Percentiles rank a stretch among this genome's conserved stretches.
Conservation (phyloP, 345 rosid species). For the Populus ilicifolia region DNA sequence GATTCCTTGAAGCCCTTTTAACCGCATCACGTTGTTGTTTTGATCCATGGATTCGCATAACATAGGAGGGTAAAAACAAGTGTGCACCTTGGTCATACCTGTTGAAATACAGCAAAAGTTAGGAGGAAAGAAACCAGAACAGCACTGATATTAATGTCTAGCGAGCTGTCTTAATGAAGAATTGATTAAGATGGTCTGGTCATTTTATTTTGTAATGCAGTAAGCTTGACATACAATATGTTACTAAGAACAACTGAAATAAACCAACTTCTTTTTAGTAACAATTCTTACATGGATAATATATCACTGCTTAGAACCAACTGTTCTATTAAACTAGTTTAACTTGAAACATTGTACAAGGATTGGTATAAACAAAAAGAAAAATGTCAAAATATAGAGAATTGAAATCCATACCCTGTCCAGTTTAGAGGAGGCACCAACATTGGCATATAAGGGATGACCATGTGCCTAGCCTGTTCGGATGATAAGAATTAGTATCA, state of each 20-base stretch:
- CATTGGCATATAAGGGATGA: slow-evolving; percentile 99
- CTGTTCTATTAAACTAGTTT: neutral
- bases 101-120: slow-evolving; percentile 6
- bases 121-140: neutral
- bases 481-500: slow-evolving; percentile 21
- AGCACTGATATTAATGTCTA: neutral
- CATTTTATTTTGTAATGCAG: neutral
- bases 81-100: slow-evolving; percentile 90
- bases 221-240: neutral
- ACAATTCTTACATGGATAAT: neutral
- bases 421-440: slow-evolving; percentile 84
- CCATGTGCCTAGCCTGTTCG: slow-evolving; percentile 93
- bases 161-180: neutral
- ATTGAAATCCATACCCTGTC: slow-evolving; percentile 68
- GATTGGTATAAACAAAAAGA: neutral
- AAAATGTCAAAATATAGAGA: slow-evolving; percentile 12
- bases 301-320: neutral
- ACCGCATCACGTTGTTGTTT: slow-evolving; percentile 65
- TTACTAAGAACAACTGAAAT: neutral
- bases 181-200: neutral
- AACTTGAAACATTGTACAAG: neutral
- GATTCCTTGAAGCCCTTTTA: slow-evolving; percentile 55
- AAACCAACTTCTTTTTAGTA: neutral
- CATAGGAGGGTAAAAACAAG: slow-evolving; percentile 74
- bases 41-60: slow-evolving; percentile 95